Evolutionary conservation across 306 rosid species (phyloP), one percentile per base, ranked within the genome.

Genomic region (Malus sylvestris): DNA sequence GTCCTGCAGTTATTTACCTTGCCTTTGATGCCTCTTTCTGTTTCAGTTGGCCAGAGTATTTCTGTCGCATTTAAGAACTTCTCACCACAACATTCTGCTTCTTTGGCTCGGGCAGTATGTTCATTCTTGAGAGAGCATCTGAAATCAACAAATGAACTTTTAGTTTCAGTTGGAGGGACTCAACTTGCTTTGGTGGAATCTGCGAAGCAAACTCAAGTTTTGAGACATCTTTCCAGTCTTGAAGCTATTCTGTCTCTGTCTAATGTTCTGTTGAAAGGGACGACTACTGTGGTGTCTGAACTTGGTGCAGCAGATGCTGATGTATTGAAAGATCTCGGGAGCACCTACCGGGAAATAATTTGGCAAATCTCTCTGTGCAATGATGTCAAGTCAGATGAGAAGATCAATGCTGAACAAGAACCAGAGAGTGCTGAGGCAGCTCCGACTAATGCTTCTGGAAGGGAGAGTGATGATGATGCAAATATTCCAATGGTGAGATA

Each of bases 391-490:
- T 84, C 80, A 6, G 97, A 96, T 74, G 97, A 86, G 79, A 93
- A 91, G 81, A 87, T 75, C 76, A 89, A 67, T 80, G 81, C 81
- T 80, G 99, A 89, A 68, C 96, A 87, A 81, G 96, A 88, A 73
- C 84, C 88, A 45, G 97, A 92, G 82, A 77, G 44, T 83, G 81
- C 89, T 69, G 97, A 92, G 88, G 86, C 79, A 74, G 84, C 93
- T 27, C 81, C 90, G 22, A 83, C 93, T 59, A 87, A 83, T 79
- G 74, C 87, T 57, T 84, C 76, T 73, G 99, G 91, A 87, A 90
- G 97, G 83, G 97, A 95, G 83, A 92, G 97, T 86, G 99, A 92
- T 19, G 97, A 92, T 76, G 99, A 95, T 85, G 85, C 91, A 71
- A 92, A 83, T 85, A 83, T 80, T 75, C 93, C 97, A 60, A 81